These are phyloP conservation scores for Elymus sibiricus DNA, from an alignment of 176 grass and related monocot species.

Conservation along the genomic window DNA sequence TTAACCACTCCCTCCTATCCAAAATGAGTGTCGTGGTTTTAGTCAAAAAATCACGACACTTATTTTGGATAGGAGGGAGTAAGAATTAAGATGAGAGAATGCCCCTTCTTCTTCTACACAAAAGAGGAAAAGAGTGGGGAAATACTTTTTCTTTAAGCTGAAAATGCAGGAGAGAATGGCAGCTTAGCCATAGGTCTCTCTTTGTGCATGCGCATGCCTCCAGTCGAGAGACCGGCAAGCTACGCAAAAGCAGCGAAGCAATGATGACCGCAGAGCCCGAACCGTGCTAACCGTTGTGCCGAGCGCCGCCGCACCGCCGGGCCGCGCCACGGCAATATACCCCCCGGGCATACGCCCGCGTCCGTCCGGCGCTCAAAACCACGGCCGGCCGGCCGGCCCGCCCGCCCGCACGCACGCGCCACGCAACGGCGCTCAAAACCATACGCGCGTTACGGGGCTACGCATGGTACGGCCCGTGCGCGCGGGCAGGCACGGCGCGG, in stretches of 20 bases:
- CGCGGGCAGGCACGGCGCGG: neutral
- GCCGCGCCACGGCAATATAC: neutral
- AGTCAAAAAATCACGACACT: too few species aligned
- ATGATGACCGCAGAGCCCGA: conserved; percentile 28
- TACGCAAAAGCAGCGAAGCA: neutral
- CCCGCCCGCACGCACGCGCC: neutral
- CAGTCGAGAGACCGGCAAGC: neutral
- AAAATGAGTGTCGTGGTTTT: too few species aligned
- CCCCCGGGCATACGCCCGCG: neutral
- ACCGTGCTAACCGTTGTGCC: conserved; percentile 56
- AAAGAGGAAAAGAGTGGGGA: neutral
- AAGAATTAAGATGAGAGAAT: neutral
- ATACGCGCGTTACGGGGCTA: conserved; percentile 29
- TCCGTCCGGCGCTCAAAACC: neutral
- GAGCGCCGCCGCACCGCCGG: neutral
- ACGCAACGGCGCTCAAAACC: neutral
- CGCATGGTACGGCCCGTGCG: neutral
- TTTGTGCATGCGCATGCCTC: neutral
- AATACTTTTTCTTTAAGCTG: too few species aligned
- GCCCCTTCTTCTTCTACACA: neutral
- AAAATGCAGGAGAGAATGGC: neutral
- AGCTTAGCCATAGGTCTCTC: neutral
- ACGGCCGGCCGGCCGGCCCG: neutral
- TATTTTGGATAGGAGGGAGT: too few species aligned
- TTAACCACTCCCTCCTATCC: too few species aligned